Base-by-base conservation (phyloP, 2,329 filamentous ascomycete species). In the Thermochaetoides dissita region DNA sequence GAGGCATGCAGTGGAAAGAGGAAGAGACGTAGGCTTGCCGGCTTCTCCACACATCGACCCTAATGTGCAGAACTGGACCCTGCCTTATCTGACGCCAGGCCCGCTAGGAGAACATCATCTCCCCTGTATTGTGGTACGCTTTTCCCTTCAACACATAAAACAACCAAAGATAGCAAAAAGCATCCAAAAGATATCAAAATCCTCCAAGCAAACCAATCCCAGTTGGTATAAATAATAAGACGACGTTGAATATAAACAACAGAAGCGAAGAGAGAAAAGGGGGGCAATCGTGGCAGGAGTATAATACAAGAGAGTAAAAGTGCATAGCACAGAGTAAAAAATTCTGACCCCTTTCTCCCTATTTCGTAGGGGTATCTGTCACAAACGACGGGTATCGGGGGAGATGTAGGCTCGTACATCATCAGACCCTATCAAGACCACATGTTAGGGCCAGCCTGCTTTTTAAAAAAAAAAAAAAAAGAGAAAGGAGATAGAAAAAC, bases 361-460 rank as follows among this genome's bases (percentile, higher is more conserved):
- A 24, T 24, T 24, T 24, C 17, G 17, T 24, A n/a, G 17, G 17
- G 17, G 17, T 24, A 24, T 24, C 5, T 24, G 17, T 24, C 17
- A 24, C 17, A 24, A 24, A 24, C 17, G 17, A 24, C 17, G 17
- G 17, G 17, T 24, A 24, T 24, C 17, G 17, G 17, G 17, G 3
- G 3, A 24, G 3, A 24, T 24, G 5, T 24, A 24, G 5, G 17
- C 17, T 24, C 17, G 17, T 3, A 3, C 32, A 11, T 34, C 32
- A 35, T 45, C 34, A 45, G 37, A 45, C 43, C 43, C 43, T 45
- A 42, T 45, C 39, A 35, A 17, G 37, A 42, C 28, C 12, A 36
- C 37, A 42, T 12, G 43, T 45, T 45, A 45, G 43, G 39, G 24
- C 34, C 7, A 12, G 34, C 8, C 9, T 36, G n/a, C 8, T 36